These are phyloP conservation scores for Starmerella floricola DNA, from an alignment of 805 yeast genomes.

Conservation along the genomic window DNA sequence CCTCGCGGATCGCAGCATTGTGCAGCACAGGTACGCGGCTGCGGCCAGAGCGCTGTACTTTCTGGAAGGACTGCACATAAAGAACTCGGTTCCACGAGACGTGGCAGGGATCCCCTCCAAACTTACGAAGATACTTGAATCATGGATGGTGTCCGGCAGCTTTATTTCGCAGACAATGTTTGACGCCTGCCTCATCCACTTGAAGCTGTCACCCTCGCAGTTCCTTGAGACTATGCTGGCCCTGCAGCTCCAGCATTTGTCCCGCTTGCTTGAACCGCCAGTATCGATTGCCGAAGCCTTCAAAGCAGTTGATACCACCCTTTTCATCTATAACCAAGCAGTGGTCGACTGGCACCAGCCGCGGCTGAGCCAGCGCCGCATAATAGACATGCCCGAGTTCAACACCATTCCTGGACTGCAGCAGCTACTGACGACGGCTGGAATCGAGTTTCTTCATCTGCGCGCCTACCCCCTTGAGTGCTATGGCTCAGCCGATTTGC, in stretches of 20 bases:
- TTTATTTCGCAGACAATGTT: conserved; percentile 17
- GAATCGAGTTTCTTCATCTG: not conserved
- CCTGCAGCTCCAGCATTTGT: conserved; percentile 6
- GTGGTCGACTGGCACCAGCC: conserved; percentile 12
- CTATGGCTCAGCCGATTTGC: conserved; percentile 3
- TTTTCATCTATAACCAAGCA: conserved; percentile 14
- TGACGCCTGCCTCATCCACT: conserved; percentile 19
- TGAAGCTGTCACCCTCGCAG: conserved; percentile 13
- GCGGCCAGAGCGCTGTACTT: conserved; percentile 16
- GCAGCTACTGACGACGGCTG: not conserved
- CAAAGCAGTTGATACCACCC: conserved; percentile 15
- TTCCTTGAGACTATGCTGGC: conserved; percentile 13
- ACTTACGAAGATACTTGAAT: conserved; percentile 5
- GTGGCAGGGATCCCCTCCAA: too few relatives aligned
- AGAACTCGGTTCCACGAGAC: too few relatives aligned
- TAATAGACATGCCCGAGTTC: conserved; percentile 16
- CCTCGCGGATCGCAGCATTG: conserved; percentile 8
- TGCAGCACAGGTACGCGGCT: conserved; percentile 4
- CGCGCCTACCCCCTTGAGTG: conserved; percentile 16
- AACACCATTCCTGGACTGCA: not conserved
- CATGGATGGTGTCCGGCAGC: conserved; percentile 7
- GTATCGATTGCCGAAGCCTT: conserved; percentile 8
- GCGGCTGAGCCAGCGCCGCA: conserved; percentile 11
- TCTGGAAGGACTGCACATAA: not conserved
- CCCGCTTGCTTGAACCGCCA: not conserved